These are phyloP conservation scores for Tetracladium maxilliforme DNA, from an alignment of 2,329 filamentous ascomycete species.

Conservation along the genomic window DNA sequence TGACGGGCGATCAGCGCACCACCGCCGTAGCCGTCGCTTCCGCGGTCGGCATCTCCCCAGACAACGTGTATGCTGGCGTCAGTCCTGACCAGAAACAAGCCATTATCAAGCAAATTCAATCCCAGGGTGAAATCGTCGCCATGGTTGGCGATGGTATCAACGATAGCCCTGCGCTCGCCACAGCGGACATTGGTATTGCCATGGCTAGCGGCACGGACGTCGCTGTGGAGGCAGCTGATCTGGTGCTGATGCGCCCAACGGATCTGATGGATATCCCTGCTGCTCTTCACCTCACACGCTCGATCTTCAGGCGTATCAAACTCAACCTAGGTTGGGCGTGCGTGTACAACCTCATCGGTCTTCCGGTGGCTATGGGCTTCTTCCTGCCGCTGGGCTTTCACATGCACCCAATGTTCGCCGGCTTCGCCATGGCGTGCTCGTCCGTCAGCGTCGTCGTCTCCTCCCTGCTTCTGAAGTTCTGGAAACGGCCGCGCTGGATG, in stretches of 20 bases:
- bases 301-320: slow-evolving; percentile 87
- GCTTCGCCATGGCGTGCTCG: slow-evolving; percentile 83
- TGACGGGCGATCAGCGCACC: slow-evolving; percentile 80
- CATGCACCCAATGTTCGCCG: slow-evolving; percentile 87
- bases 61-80: slow-evolving; percentile 73
- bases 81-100: slow-evolving; percentile 83
- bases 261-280: slow-evolving; percentile 90
- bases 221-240: slow-evolving; percentile 90
- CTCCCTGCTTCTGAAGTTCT: slow-evolving; percentile 73
- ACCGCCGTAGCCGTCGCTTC: slow-evolving; percentile 75
- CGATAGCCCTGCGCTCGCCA: slow-evolving; percentile 87
- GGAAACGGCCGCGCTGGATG: slow-evolving; percentile 80
- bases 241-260: slow-evolving; percentile 88
- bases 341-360: slow-evolving; percentile 77
- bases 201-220: slow-evolving; percentile 90
- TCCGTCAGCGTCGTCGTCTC: slow-evolving; percentile 82
- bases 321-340: slow-evolving; percentile 88
- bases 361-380: slow-evolving; percentile 94
- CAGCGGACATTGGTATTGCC: slow-evolving; percentile 84
- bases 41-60: slow-evolving; percentile 62
- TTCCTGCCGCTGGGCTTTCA: slow-evolving; percentile 82
- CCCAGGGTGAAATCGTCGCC: slow-evolving; percentile 61
- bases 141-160: slow-evolving; percentile 99
- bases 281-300: slow-evolving; percentile 63
- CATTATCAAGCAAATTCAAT: slow-evolving; percentile 68